Evolutionary conservation across 2,329 filamentous ascomycete species (phyloP).

Genomic region (Penicillium sp.): DNA sequence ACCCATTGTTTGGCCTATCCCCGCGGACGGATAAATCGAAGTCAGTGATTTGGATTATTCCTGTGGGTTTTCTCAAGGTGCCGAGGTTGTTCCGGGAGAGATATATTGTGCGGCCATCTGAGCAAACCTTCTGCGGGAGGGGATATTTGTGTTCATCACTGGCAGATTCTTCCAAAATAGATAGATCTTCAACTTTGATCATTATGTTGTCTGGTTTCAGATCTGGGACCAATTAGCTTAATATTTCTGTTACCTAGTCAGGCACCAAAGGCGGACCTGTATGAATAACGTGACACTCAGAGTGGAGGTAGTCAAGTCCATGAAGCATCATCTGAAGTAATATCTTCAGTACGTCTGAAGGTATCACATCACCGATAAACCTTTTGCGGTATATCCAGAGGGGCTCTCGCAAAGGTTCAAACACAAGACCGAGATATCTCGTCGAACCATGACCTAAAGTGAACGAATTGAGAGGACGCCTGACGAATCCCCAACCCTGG

Average conservation of each 20-base stretch:
- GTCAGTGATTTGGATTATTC: too few species aligned
- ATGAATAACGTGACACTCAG: slow-evolving; percentile 42
- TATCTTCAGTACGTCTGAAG: slow-evolving; percentile 29
- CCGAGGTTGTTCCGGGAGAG: not conserved
- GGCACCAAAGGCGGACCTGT: slow-evolving; percentile 30
- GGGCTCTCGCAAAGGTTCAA: slow-evolving; percentile 34
- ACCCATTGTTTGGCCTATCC: too few species aligned
- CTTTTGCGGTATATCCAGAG: slow-evolving; percentile 25
- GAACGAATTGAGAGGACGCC: too few species aligned
- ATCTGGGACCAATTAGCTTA: slow-evolving; percentile 20
- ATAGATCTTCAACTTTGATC: slow-evolving; percentile 27
- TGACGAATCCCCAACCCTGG: too few species aligned
- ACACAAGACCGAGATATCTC: slow-evolving; percentile 8
- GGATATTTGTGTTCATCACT: slow-evolving; percentile 28
- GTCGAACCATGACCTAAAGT: not conserved
- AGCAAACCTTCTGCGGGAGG: slow-evolving; percentile 28
- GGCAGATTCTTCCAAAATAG: slow-evolving; percentile 22
- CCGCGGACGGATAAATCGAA: too few species aligned
- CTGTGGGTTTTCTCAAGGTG: too few species aligned
- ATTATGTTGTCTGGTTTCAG: slow-evolving; percentile 45
- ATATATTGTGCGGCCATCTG: slow-evolving; percentile 21
- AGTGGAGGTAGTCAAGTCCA: slow-evolving; percentile 43
- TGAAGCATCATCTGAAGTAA: slow-evolving; percentile 37
- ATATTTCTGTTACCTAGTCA: not conserved
- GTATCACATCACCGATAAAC: slow-evolving; percentile 26